Evolutionary conservation across 2,329 filamentous ascomycete species (phyloP), one percentile per base, ranked within the genome.

Genomic region (Cytospora piceicola): DNA sequence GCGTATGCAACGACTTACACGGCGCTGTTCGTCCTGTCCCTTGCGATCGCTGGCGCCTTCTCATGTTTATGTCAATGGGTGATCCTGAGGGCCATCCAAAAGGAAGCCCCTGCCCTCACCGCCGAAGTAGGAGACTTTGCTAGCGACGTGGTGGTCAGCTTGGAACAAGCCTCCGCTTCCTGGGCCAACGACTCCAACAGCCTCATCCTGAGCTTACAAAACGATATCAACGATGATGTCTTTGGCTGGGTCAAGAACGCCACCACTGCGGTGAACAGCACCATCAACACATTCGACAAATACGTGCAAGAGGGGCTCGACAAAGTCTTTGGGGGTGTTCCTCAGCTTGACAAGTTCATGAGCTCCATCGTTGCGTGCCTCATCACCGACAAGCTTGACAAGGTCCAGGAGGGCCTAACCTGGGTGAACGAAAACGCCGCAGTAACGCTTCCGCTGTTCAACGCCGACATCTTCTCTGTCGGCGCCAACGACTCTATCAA

Each of bases 351-450:
- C 70, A 86, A 89, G 32, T 91, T 93, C 0, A 89, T 97, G 72
- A 83, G 88, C 72, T 90, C 92, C 53, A 87, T 97, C 39, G 84
- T 97, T 69, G 86, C 92, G 74, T 98, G 95, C 74, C 83, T 98
- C n/a, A 87, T 98, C 69, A 88, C 90, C 9, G 83, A 96, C 73
- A 98, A 98, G 81, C 84, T 98, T 69, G 88, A 91, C 70, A 86
- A 88, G 27, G 87, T 99, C 70, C 88, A 98, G 76, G 90, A 91
- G 73, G 95, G 91, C 15, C 83, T 98, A n/a, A 96, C 92, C 0
- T 99, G 94, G 94, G 91, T 97, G 14, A 87, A 91, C 72, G 90
- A 98, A 70, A 82, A 98, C 75, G 93, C 95, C 4, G 86, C 95
- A 68, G 85, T 99, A 71, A 81, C 87, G 67, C 90, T 99, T 71